phyloP scores from a whole-genome alignment of 768 basidiomycete genomes.

The Candolleomyces eurysporus region DNA sequence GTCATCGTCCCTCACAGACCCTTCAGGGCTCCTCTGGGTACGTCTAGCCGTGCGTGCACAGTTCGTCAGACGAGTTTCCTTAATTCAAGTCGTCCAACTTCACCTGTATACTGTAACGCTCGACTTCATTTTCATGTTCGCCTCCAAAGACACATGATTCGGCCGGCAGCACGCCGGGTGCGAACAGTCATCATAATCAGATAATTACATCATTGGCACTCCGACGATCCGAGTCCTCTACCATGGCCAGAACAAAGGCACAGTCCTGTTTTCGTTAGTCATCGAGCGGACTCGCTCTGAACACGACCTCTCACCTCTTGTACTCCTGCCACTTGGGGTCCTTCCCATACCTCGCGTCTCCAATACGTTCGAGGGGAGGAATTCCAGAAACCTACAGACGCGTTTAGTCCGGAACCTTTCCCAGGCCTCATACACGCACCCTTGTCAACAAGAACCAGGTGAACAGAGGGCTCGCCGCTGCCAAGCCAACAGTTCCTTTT shows the following conservation, averaged over 20 bases:
- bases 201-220: too few species aligned
- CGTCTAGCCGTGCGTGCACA: too few species aligned
- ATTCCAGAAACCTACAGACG: constrained; percentile 56
- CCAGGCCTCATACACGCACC: constrained; percentile 27
- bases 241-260: constrained; percentile 50
- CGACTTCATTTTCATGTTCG: too few species aligned
- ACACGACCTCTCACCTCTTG: constrained; percentile 41
- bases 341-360: constrained; percentile 52
- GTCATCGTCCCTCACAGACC: too few species aligned
- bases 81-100: too few species aligned
- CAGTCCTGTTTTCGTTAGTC: constrained; percentile 14
- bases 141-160: too few species aligned
- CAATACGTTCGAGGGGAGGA: constrained; percentile 62
- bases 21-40: too few species aligned
- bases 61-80: too few species aligned
- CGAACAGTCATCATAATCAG: too few species aligned
- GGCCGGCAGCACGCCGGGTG: too few species aligned
- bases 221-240: too few species aligned
- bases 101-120: too few species aligned
- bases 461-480: constrained; percentile 58
- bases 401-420: background rate
- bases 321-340: constrained; percentile 59
- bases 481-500: constrained; percentile 38
- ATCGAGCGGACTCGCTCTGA: background rate
- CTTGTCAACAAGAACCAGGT: constrained; percentile 60